These are phyloP conservation scores for Fusarium sp. DNA, from an alignment of 2,329 filamentous ascomycete genomes.

Conservation along the genomic window DNA sequence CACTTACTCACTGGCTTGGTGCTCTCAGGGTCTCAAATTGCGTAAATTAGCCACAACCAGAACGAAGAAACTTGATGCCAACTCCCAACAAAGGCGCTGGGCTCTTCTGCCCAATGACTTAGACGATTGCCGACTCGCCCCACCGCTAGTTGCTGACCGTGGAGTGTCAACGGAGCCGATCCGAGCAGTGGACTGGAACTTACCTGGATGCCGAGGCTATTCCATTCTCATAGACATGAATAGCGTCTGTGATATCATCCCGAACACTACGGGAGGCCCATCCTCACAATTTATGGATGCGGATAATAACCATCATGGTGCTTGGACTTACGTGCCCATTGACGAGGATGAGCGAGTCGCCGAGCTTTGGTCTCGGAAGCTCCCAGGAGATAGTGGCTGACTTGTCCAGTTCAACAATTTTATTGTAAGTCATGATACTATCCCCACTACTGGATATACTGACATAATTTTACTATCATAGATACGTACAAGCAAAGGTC, in stretches of 20 bases:
- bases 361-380: background rate
- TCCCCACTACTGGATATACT: background rate
- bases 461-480: background rate
- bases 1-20: background rate
- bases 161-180: fast-evolving
- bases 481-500: background rate
- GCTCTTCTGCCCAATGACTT: background rate
- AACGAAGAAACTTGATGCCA: fast-evolving
- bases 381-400: too few species aligned
- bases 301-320: fast-evolving
- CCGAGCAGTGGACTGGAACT: background rate
- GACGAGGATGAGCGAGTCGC: fast-evolving
- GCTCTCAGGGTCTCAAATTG: background rate
- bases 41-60: background rate
- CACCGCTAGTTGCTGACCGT: fast-evolving
- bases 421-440: background rate
- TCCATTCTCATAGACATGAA: background rate
- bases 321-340: fast-evolving
- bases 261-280: fast-evolving
- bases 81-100: background rate
- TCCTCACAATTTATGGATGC: fast-evolving
- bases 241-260: background rate
- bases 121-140: fast-evolving
- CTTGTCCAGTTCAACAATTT: too few species aligned
- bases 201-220: background rate